phyloP scores from a whole-genome alignment of 306 rosid genomes.

The Dryas drummondii region DNA sequence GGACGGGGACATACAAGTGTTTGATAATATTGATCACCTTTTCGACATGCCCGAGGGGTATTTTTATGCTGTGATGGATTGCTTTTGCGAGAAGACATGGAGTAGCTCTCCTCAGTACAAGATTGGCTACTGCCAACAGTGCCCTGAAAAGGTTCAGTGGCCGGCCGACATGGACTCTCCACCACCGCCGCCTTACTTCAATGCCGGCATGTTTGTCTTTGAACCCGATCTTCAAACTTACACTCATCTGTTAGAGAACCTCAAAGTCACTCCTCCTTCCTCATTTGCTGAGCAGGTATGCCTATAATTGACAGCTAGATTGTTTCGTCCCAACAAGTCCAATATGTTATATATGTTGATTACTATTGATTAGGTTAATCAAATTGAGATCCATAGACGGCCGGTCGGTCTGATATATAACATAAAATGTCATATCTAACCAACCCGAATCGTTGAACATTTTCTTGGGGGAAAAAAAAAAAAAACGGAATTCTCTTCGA shows the following conservation, averaged over 20 bases:
- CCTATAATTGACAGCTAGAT: no score
- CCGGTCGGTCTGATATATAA: no score
- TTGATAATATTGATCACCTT: slow-evolving; percentile 47
- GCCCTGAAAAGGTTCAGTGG: slow-evolving; percentile 47
- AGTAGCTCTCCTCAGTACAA: slow-evolving; percentile 37
- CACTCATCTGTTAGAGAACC: slow-evolving; percentile 30
- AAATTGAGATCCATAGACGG: no score
- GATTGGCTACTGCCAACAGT: slow-evolving; percentile 58
- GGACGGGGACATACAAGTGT: slow-evolving; percentile 55
- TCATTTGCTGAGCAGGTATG: slow-evolving; percentile 51
- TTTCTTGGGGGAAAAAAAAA: no score
- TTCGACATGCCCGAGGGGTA: slow-evolving; percentile 37
- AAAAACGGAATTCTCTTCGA: no score
- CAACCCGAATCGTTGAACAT: no score
- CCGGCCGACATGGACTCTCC: slow-evolving; percentile 37
- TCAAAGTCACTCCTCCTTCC: slow-evolving; percentile 35
- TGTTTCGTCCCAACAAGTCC: no score
- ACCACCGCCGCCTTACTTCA: slow-evolving; percentile 45
- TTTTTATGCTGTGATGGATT: slow-evolving; percentile 54
- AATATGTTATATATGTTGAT: no score
- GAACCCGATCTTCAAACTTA: slow-evolving; percentile 38
- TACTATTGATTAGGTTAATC: no score
- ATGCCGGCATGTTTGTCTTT: slow-evolving; percentile 48
- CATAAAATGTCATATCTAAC: no score
- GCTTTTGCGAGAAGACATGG: slow-evolving; percentile 57